These are phyloP conservation scores for Chytridium lagenaria DNA, from an alignment of 371 early-diverging fungal species.

Conservation along the genomic window DNA sequence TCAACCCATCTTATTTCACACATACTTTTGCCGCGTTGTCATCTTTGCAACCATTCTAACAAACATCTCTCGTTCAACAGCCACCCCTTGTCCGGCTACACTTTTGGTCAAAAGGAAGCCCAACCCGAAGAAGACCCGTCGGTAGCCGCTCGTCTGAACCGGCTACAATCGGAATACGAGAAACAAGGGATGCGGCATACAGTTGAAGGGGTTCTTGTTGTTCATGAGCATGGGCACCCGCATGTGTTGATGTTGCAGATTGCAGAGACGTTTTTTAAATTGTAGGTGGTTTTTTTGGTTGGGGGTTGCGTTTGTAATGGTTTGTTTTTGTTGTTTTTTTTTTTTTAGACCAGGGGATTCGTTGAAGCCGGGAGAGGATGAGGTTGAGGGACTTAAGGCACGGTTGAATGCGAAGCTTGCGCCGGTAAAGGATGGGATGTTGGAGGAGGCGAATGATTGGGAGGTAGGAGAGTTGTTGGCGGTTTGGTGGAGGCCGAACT, in stretches of 20 bases:
- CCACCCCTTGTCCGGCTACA: conserved; percentile 57
- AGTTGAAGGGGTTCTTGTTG: conserved; percentile 78
- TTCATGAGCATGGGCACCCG: conserved; percentile 84
- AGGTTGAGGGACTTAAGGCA: conserved; percentile 69
- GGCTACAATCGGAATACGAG: conserved; percentile 71
- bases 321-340: conserved; percentile 5
- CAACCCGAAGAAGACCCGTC: conserved; percentile 79
- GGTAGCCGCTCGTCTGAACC: conserved; percentile 66
- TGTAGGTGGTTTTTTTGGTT: conserved; percentile 51
- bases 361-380: conserved; percentile 74
- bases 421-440: conserved; percentile 34
- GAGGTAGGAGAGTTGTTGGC: conserved; percentile 74
- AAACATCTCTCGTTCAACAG: conserved; percentile 29
- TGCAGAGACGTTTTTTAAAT: conserved; percentile 75
- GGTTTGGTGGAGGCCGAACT: conserved; percentile 81
- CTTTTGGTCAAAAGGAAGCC: conserved; percentile 76
- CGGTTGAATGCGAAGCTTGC: conserved; percentile 63
- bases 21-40: neutral
- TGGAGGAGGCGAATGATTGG: conserved; percentile 61
- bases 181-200: conserved; percentile 70
- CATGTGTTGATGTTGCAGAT: conserved; percentile 81
- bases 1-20: neutral
- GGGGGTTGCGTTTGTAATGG: neutral
- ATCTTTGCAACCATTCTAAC: neutral
- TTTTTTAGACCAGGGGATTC: conserved; percentile 72